A percentile compares a stretch with the other conserved stretches of the same genome.
Evolutionary conservation across 1,284 basidiomycete genomes (phyloP).

Genomic region (Trichosporon coremiiforme): DNA sequence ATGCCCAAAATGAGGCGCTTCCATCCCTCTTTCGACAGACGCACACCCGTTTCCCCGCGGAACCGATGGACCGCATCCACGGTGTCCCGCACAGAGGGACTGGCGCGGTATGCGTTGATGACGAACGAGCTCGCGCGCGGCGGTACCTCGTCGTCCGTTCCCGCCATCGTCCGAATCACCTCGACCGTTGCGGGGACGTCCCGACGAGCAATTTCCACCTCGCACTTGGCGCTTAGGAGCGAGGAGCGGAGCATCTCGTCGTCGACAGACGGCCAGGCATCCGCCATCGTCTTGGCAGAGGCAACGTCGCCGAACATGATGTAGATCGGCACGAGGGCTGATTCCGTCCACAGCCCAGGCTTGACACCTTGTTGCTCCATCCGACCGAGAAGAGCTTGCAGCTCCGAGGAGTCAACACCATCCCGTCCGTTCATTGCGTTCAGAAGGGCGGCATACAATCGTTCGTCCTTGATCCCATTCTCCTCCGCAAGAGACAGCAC

Average conservation of each 20-base stretch:
- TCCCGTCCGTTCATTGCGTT: not conserved
- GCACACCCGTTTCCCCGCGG: not conserved
- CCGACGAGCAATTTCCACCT: constrained; percentile 29
- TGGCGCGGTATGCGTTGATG: constrained; percentile 11
- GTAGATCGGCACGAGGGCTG: constrained; percentile 31
- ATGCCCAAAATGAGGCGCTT: not conserved
- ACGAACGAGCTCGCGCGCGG: not conserved
- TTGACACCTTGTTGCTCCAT: constrained; percentile 20
- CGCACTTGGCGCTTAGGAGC: not conserved
- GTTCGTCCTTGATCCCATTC: not conserved
- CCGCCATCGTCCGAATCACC: constrained; percentile 7
- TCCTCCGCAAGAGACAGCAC: not conserved
- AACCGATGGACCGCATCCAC: constrained; percentile 4
- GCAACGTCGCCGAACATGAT: constrained; percentile 27
- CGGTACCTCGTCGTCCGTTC: not conserved
- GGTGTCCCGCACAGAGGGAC: not conserved
- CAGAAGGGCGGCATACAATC: constrained; percentile 24
- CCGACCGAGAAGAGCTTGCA: constrained; percentile 17
- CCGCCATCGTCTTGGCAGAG: constrained; percentile 25
- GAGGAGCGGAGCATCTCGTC: constrained; percentile 8
- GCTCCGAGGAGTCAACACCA: not conserved
- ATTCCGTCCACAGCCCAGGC: constrained; percentile 27
- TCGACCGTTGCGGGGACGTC: constrained; percentile 26
- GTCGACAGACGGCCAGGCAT: constrained; percentile 17
- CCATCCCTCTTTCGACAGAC: not conserved